Percentiles rank a stretch among this genome's conserved stretches.
Evolutionary conservation across 2,329 filamentous ascomycete species (phyloP).

Genomic region (Xylariaceae sp.): DNA sequence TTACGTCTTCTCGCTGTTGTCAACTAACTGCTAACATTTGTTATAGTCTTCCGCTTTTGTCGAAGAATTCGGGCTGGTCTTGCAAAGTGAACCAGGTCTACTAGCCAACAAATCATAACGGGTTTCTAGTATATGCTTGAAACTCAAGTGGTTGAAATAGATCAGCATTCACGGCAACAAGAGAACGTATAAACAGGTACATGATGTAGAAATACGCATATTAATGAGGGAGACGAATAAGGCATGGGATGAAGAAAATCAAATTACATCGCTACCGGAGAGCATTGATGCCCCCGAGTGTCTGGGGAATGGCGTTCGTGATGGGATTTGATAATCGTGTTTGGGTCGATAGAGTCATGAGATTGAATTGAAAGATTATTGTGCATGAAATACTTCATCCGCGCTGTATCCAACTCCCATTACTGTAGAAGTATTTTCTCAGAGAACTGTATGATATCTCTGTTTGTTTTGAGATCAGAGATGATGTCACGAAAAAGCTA

Average conservation of each 20-base stretch:
- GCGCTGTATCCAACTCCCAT: too few relatives aligned
- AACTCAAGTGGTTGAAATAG: not conserved
- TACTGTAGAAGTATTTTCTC: too few relatives aligned
- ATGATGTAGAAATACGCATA: slow-evolving; percentile 6
- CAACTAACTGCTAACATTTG: slow-evolving; percentile 35
- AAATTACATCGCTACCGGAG: not conserved
- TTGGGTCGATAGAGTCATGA: not conserved
- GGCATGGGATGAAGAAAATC: slow-evolving; percentile 4
- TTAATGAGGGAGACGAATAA: slow-evolving; percentile 14
- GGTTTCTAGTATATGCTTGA: not conserved
- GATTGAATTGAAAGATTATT: not conserved
- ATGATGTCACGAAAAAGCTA: too few relatives aligned
- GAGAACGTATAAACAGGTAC: slow-evolving; percentile 7
- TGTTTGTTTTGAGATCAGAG: too few relatives aligned
- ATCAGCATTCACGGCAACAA: slow-evolving; percentile 1
- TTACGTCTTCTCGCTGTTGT: not conserved
- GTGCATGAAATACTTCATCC: not conserved
- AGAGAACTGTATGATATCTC: too few relatives aligned
- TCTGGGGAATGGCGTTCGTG: slow-evolving; percentile 13
- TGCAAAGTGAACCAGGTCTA: slow-evolving; percentile 79
- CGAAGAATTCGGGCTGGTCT: slow-evolving; percentile 80
- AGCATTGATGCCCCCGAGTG: too few relatives aligned
- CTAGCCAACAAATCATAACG: slow-evolving; percentile 34
- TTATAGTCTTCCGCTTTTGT: slow-evolving; percentile 75
- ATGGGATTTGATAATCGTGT: not conserved